phyloP scores from a whole-genome alignment of 1,284 basidiomycete species.

The Golubevia pallescens region DNA sequence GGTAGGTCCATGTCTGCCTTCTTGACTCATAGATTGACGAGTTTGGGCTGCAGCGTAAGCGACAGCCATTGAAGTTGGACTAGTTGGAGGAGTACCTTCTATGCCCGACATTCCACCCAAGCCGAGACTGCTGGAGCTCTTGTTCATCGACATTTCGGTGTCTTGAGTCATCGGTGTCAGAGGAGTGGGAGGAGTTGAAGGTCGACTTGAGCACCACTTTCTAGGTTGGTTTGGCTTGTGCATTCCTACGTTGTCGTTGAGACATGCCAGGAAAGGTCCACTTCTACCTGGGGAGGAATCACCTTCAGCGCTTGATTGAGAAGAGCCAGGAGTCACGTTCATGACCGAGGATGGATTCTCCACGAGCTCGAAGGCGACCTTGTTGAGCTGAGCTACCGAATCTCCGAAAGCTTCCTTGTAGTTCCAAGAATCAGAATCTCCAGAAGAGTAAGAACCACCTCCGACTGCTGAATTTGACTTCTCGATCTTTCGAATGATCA shows the following conservation, averaged over 20 bases:
- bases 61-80: slow-evolving; percentile 14
- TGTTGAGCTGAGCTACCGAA: not conserved
- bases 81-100: slow-evolving; percentile 2
- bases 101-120: slow-evolving; percentile 5
- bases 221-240: slow-evolving; percentile 39
- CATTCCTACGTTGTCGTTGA: slow-evolving; percentile 52
- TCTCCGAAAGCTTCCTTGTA: not conserved
- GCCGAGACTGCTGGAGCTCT: slow-evolving; percentile 12
- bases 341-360: slow-evolving; percentile 26
- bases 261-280: slow-evolving; percentile 48
- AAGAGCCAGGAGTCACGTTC: not conserved
- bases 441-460: slow-evolving; percentile 67
- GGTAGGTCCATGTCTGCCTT: slow-evolving; percentile 4
- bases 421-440: not conserved
- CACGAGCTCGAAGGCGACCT: slow-evolving; percentile 51
- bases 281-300: slow-evolving; percentile 31
- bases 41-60: slow-evolving; percentile 52
- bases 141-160: slow-evolving; percentile 14
- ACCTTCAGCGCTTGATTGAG: not conserved
- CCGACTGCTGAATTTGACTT: slow-evolving; percentile 87
- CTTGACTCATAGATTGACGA: slow-evolving; percentile 21
- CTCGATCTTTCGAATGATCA: slow-evolving; percentile 92
- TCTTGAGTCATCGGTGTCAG: slow-evolving; percentile 41
- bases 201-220: slow-evolving; percentile 33
- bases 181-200: slow-evolving; percentile 48